These are phyloP conservation scores for Pachysandra terminalis DNA, from an alignment of 164 flowering plant genomes.

Conservation along the genomic window DNA sequence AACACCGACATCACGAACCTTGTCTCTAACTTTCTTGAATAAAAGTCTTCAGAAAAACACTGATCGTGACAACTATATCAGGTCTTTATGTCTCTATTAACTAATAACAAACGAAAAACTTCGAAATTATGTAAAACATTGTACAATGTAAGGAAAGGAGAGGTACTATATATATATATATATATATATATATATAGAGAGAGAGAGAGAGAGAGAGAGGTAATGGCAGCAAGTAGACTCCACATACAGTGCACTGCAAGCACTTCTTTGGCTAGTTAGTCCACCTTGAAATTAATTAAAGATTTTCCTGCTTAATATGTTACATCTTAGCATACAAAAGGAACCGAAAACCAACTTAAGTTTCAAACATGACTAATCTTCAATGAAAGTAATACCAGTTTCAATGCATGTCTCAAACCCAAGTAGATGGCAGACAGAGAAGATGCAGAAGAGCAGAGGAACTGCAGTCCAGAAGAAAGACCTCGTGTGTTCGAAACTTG, in stretches of 20 bases:
- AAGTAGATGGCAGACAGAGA: conserved; percentile 52
- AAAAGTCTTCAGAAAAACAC: too few relatives aligned
- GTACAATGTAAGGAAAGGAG: background rate
- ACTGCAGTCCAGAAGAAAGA: conserved; percentile 71
- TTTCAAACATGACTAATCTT: background rate
- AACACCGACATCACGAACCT: too few relatives aligned
- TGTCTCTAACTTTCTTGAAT: too few relatives aligned
- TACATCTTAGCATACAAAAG: background rate
- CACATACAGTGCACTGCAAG: too few relatives aligned
- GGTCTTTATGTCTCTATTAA: background rate
- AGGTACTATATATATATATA: too few relatives aligned
- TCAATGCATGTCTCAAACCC: conserved; percentile 70
- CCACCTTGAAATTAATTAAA: too few relatives aligned
- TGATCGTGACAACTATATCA: too few relatives aligned
- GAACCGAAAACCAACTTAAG: background rate
- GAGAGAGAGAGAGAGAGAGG: background rate
- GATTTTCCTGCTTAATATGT: background rate
- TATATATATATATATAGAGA: too few relatives aligned
- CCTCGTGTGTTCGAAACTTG: conserved; percentile 69
- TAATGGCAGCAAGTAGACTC: too few relatives aligned
- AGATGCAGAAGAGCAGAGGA: conserved; percentile 61
- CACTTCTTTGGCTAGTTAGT: too few relatives aligned
- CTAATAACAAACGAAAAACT: background rate
- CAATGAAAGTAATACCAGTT: conserved; percentile 39
- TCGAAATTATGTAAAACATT: background rate